These are phyloP conservation scores for Ophiobolus disseminans DNA, from an alignment of 2,329 filamentous ascomycete species.

Conservation along the genomic window DNA sequence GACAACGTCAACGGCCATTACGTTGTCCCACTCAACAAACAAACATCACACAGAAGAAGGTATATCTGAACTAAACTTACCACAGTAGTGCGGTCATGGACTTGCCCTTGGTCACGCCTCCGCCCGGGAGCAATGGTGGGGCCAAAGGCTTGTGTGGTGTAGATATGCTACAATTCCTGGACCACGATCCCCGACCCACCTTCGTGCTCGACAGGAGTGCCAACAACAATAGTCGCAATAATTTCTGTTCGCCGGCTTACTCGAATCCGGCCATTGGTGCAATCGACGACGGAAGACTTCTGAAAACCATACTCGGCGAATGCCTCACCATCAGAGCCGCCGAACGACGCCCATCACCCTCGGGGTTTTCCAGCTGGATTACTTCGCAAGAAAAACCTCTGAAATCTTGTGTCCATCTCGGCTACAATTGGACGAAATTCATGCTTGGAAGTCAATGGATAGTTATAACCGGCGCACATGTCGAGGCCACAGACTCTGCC, in stretches of 20 bases:
- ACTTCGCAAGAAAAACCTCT: background rate
- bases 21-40: background rate
- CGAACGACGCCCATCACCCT: background rate
- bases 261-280: background rate
- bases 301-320: background rate
- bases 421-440: constrained; percentile 21
- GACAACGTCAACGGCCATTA: background rate
- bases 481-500: background rate
- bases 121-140: background rate
- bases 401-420: constrained; percentile 6
- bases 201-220: background rate
- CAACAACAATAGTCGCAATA: background rate
- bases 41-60: background rate
- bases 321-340: background rate
- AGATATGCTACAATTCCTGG: background rate
- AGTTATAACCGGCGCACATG: constrained; percentile 23
- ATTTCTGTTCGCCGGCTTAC: background rate
- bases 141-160: background rate
- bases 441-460: constrained; percentile 28
- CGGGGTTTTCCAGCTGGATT: background rate
- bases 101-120: background rate
- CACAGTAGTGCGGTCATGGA: background rate
- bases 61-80: too few relatives aligned
- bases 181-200: background rate
- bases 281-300: background rate